Base-by-base conservation (phyloP, 768 basidiomycete genomes). In the Cubamyces sp. region DNA sequence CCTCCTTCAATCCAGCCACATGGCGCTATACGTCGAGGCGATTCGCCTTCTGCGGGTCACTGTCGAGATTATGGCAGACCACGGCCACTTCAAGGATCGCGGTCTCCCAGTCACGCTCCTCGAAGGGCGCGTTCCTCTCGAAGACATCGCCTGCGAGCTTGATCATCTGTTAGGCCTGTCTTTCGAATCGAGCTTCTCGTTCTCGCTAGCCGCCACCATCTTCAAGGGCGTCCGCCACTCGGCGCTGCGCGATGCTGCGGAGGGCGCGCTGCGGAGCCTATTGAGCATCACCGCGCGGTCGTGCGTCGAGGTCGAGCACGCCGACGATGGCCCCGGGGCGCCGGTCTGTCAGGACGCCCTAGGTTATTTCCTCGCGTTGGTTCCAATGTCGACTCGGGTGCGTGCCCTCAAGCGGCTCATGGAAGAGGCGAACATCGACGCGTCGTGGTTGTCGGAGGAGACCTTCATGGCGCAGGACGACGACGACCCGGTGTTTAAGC, bases 221-320 rank as follows among this genome's bases (percentile, higher is more conserved):
- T 92, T 94, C 82, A 94, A 95, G 71, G 94, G 93, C 42, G 76
- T 94, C 57, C 85, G 94, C 25, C 86, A 88, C 66, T 80, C 85
- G 2, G 78, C 80, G 3, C 80, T 92, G 65, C 84, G 77, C 54
- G 84, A 85, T 7, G 80, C 84, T 14, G 87, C 90, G 1, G 83
- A 85, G 64, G 77, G 77, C 3, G 82, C 84, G 16, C 77, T 94
- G 15, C 80, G 87, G 65, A 86, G 81, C 28, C 76, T 93, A 18
- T 76, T 94, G 14, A 74, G 77, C 30, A 82, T 90, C 41, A 88
- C 89, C 37, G 79, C 85, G 53, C 64, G 71, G 67, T 62, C 66
- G 55, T 52, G 72, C 57, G 48, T 67, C 66, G 52, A 69, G 54
- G 39, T 75, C 52, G 51, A 66, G 16, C 68, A 69, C 42, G 61